phyloP scores from a whole-genome alignment of 1,284 basidiomycete species.

The Malassezia slooffiae region DNA sequence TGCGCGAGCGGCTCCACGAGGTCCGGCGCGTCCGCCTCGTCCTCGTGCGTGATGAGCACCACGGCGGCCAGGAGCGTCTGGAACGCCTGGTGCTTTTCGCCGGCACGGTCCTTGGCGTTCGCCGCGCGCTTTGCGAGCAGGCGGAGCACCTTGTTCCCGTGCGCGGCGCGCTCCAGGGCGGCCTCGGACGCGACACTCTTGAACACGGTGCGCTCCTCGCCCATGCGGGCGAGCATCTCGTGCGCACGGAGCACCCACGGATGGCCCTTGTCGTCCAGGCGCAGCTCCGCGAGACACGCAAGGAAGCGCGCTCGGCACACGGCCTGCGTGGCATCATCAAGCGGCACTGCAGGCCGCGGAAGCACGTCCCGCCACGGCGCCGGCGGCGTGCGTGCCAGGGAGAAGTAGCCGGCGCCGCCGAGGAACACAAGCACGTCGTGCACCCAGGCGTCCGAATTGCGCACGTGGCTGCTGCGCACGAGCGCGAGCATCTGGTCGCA shows the following conservation, averaged over 20 bases:
- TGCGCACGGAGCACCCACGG: slow-evolving; percentile 69
- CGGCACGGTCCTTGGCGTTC: slow-evolving; percentile 13
- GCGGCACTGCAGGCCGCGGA: slow-evolving; percentile 55
- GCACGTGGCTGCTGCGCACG: slow-evolving; percentile 66
- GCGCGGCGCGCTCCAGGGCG: slow-evolving; percentile 21
- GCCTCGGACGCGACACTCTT: slow-evolving; percentile 14
- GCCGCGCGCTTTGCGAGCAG: slow-evolving; percentile 22
- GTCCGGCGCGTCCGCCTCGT: slow-evolving; percentile 46
- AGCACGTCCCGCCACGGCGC: slow-evolving; percentile 47
- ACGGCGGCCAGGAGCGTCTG: slow-evolving; percentile 27
- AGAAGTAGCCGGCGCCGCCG: slow-evolving; percentile 68
- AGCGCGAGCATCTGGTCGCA: slow-evolving; percentile 73
- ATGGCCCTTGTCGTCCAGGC: slow-evolving; percentile 59
- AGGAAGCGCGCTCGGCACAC: slow-evolving; percentile 63
- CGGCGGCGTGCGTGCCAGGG: slow-evolving; percentile 56
- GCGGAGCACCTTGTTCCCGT: slow-evolving; percentile 18
- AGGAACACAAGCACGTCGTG: slow-evolving; percentile 68
- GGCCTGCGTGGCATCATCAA: slow-evolving; percentile 61
- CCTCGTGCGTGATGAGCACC: slow-evolving; percentile 48
- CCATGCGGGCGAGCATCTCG: slow-evolving; percentile 55
- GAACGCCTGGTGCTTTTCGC: slow-evolving; percentile 22
- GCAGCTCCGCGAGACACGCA: slow-evolving; percentile 64
- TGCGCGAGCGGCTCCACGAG: slow-evolving; percentile 37
- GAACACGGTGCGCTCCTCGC: slow-evolving; percentile 61
- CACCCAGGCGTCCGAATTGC: slow-evolving; percentile 70